These are phyloP conservation scores for Blastocystis sp. DNA, from an alignment of 352 stramenopile species.

Conservation along the genomic window DNA sequence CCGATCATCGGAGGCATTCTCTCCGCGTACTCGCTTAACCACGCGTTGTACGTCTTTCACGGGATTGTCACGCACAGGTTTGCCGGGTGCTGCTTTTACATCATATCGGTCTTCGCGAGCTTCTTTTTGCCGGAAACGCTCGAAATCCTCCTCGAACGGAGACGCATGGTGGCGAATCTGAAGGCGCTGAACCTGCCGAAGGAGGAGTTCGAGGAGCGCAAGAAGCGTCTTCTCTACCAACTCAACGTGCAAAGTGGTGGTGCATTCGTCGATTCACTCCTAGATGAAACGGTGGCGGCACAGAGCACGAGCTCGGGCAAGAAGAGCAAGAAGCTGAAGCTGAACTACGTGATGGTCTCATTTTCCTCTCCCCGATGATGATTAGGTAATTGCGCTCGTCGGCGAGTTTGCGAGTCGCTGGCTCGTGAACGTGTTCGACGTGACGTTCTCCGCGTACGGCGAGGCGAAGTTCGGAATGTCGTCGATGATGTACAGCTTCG, in stretches of 20 bases:
- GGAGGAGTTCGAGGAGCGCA: constrained; percentile 35
- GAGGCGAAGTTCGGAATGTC: constrained; percentile 40
- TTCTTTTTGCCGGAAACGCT: constrained; percentile 17
- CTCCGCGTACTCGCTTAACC: neutral
- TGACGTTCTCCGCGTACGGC: constrained; percentile 56
- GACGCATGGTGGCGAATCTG: constrained; percentile 19
- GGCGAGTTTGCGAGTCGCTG: constrained; percentile 57
- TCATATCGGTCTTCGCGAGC: neutral
- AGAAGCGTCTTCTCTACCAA: constrained; percentile 39
- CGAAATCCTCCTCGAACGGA: constrained; percentile 6
- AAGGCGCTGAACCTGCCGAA: constrained; percentile 23
- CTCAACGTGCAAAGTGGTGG: constrained; percentile 14
- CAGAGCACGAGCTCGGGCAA: neutral
- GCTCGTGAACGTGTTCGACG: constrained; percentile 61
- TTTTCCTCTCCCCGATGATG: neutral
- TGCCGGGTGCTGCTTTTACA: constrained; percentile 10
- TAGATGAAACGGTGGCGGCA: neutral
- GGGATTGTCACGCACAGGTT: neutral
- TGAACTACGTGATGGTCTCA: constrained; percentile 67
- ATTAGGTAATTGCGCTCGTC: constrained; percentile 40
- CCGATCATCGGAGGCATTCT: constrained; percentile 27
- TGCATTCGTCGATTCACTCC: neutral
- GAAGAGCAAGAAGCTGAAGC: constrained; percentile 22
- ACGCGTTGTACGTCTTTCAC: neutral
- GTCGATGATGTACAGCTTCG: neutral